Conservation (phyloP, 208 protist genomes). For the Herpetomonas tarakana region DNA sequence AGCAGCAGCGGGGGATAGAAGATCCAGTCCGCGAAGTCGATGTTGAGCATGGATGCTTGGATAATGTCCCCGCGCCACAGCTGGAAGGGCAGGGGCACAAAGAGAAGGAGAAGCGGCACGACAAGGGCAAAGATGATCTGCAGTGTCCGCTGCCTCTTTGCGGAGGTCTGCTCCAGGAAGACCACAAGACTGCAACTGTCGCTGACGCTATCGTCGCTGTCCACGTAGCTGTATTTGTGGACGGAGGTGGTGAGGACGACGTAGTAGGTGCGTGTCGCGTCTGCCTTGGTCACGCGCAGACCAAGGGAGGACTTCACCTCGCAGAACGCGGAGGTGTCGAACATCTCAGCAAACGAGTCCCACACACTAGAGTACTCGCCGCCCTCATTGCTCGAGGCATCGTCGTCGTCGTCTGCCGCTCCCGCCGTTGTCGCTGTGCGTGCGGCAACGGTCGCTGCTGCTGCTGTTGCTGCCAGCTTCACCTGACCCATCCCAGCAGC, state of each 20-base stretch:
- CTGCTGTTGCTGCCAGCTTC: not conserved
- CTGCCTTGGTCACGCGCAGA: constrained; percentile 33
- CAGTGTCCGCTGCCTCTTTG: constrained; percentile 7
- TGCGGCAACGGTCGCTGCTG: not conserved
- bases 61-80: constrained; percentile 40
- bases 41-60: constrained; percentile 37
- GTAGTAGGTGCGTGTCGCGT: constrained; percentile 22
- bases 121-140: constrained; percentile 48
- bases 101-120: constrained; percentile 45
- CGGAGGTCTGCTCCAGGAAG: constrained; percentile 30
- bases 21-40: constrained; percentile 52
- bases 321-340: constrained; percentile 67
- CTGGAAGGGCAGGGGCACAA: constrained; percentile 49
- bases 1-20: constrained; percentile 40
- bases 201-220: not conserved
- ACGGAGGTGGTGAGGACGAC: constrained; percentile 25
- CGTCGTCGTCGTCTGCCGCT: not conserved
- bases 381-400: not conserved
- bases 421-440: not conserved
- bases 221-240: not conserved
- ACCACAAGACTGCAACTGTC: constrained; percentile 36
- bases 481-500: too few species aligned
- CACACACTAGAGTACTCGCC: constrained; percentile 22
- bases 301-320: constrained; percentile 45
- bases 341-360: constrained; percentile 42